A percentile compares a stretch with the other conserved stretches of the same genome.
phyloP scores from a whole-genome alignment of 2,329 filamentous ascomycete species.

The Venturia asperata region DNA sequence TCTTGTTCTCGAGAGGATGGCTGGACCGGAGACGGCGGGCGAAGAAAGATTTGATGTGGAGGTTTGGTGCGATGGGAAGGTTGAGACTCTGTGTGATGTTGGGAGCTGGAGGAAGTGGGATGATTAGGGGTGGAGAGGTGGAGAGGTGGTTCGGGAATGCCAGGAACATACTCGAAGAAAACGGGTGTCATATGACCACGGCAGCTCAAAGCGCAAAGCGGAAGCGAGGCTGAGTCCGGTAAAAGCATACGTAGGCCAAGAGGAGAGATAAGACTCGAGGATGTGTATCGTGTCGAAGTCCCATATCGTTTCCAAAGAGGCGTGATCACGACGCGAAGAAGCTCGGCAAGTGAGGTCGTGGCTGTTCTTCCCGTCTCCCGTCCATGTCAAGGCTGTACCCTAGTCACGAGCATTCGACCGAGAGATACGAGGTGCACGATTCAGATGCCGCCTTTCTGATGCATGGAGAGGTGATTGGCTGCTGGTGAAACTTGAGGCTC shows the following conservation, averaged over 20 bases:
- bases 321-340: too few relatives aligned
- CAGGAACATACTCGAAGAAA: neutral
- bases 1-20: conserved; percentile 76
- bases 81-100: conserved; percentile 23
- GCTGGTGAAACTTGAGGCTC: neutral
- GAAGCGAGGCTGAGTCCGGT: neutral
- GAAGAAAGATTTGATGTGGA: conserved; percentile 47
- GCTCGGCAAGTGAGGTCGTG: too few relatives aligned
- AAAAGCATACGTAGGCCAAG: conserved; percentile 5
- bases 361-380: neutral
- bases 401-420: neutral
- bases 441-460: neutral
- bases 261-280: neutral
- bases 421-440: neutral
- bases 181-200: neutral
- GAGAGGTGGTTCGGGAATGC: too few relatives aligned
- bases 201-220: neutral
- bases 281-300: neutral
- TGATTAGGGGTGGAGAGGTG: neutral
- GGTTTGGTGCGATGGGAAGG: conserved; percentile 37
- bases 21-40: conserved; percentile 43
- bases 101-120: conserved; percentile 16
- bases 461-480: conserved; percentile 9
- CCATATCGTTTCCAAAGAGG: neutral
- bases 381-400: neutral